Conservation (phyloP, 164 flowering plant species). For the Liriodendron chinense region DNA sequence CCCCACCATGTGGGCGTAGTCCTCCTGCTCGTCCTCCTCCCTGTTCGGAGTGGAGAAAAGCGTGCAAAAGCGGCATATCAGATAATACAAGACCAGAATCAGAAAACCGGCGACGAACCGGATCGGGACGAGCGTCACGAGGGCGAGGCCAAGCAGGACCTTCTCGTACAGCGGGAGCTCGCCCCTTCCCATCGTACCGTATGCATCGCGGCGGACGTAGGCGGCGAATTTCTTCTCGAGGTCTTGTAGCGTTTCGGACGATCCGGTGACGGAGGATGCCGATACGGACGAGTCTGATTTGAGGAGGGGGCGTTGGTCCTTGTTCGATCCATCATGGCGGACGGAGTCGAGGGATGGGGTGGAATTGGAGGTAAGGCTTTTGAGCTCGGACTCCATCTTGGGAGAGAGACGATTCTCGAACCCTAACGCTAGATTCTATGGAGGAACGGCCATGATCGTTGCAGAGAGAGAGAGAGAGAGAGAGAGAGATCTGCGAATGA, state of each 20-base stretch:
- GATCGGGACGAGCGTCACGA: constrained; percentile 66
- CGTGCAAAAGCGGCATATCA: constrained; percentile 51
- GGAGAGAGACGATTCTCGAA: background rate
- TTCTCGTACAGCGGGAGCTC: constrained; percentile 65
- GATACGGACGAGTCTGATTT: constrained; percentile 26
- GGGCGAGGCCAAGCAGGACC: constrained; percentile 49
- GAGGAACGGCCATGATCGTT: background rate
- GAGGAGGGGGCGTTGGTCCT: constrained; percentile 65
- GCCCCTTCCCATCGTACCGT: constrained; percentile 94
- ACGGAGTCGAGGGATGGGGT: background rate
- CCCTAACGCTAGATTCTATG: background rate
- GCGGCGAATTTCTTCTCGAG: constrained; percentile 83
- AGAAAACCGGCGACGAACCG: constrained; percentile 41
- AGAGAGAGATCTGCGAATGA: background rate
- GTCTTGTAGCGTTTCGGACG: constrained; percentile 36
- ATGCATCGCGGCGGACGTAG: constrained; percentile 70
- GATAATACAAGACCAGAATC: constrained; percentile 34
- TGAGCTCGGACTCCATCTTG: constrained; percentile 55
- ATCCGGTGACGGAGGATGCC: background rate
- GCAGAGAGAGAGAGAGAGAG: background rate
- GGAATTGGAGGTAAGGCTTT: constrained; percentile 23
- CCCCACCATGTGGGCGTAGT: constrained; percentile 82
- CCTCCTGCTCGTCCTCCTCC: constrained; percentile 37
- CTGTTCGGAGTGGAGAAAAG: constrained; percentile 38
- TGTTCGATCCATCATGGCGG: constrained; percentile 27